phyloP scores from a whole-genome alignment of 2,329 filamentous ascomycete genomes.

The Sporothrix humicola region DNA sequence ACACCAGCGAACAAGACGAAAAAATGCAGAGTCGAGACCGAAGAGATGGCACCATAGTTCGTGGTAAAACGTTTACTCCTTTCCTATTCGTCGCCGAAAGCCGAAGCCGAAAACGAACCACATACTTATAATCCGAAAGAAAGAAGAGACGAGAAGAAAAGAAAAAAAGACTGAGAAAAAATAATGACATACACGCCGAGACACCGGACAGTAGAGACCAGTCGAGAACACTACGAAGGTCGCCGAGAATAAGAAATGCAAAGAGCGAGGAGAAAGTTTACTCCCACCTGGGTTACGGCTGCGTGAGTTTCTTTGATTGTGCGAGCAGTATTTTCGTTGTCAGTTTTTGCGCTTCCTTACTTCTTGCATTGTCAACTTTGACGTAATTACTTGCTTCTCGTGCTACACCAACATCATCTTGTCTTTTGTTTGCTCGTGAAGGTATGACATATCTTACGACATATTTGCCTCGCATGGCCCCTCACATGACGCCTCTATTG shows the following conservation, averaged over 20 bases:
- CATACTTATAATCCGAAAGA: not conserved
- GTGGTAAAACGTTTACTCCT: not conserved
- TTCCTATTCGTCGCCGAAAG: not conserved
- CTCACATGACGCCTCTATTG: not conserved
- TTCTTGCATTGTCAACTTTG: not conserved
- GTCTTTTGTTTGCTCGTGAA: not conserved
- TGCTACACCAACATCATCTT: not conserved
- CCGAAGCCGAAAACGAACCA: not conserved
- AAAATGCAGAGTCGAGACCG: not conserved
- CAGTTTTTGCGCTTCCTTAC: not conserved
- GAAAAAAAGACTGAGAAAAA: not conserved
- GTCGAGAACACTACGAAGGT: not conserved
- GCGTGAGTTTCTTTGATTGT: not conserved
- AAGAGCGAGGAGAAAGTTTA: not conserved
- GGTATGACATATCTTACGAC: no score
- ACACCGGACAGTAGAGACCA: not conserved
- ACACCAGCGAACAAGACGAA: not conserved
- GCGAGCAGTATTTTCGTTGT: not conserved
- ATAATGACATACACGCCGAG: not conserved
- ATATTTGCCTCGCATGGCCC: not conserved
- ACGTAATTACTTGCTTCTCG: conserved; percentile 5
- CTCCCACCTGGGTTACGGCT: not conserved
- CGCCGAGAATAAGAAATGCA: not conserved
- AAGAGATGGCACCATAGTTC: not conserved
- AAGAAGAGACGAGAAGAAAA: not conserved